Percentiles rank a stretch among this genome's conserved stretches.
Conservation (phyloP, 2,329 filamentous ascomycete species). For the Pyrenophora teres region DNA sequence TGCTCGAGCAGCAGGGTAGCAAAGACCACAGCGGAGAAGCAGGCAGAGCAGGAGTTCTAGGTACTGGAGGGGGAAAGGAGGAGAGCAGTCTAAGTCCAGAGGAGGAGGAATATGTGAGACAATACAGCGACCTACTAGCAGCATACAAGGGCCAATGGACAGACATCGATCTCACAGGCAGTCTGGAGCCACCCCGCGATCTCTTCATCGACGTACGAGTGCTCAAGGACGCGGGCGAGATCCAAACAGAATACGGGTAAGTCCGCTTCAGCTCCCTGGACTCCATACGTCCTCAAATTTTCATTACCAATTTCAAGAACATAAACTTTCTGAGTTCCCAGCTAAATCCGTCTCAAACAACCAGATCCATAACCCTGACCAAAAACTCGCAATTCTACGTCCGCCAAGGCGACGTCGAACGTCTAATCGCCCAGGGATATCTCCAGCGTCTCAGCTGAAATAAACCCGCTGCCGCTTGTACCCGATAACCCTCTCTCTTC, state of each 20-base stretch:
- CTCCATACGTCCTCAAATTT: background rate
- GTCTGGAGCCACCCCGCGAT: conserved; percentile 89
- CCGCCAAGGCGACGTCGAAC: conserved; percentile 91
- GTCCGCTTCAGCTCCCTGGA: conserved; percentile 37
- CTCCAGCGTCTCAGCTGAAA: conserved; percentile 82
- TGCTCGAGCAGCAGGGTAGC: conserved; percentile 65
- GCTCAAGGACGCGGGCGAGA: conserved; percentile 94
- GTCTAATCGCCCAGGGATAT: conserved; percentile 92
- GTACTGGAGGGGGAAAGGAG: conserved; percentile 51
- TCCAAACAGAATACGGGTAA: conserved; percentile 98
- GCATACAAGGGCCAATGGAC: conserved; percentile 99
- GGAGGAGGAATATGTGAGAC: conserved; percentile 93
- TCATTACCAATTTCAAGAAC: background rate
- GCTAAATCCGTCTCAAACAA: background rate
- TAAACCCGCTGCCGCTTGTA: too few relatives aligned
- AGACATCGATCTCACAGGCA: conserved; percentile 93
- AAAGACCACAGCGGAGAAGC: conserved; percentile 27
- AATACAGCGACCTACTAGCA: conserved; percentile 90
- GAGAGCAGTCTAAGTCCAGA: conserved; percentile 86
- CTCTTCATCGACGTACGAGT: conserved; percentile 97
- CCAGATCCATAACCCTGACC: conserved; percentile 88
- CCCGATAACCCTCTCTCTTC: too few relatives aligned
- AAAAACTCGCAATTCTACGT: conserved; percentile 99
- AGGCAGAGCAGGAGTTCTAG: conserved; percentile 51
- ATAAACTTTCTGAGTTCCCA: too few relatives aligned